A percentile compares a stretch with the other conserved stretches of the same genome.
Conservation (phyloP, 1,139 yeast genomes). For the Pneumocystis wakefieldiae region DNA sequence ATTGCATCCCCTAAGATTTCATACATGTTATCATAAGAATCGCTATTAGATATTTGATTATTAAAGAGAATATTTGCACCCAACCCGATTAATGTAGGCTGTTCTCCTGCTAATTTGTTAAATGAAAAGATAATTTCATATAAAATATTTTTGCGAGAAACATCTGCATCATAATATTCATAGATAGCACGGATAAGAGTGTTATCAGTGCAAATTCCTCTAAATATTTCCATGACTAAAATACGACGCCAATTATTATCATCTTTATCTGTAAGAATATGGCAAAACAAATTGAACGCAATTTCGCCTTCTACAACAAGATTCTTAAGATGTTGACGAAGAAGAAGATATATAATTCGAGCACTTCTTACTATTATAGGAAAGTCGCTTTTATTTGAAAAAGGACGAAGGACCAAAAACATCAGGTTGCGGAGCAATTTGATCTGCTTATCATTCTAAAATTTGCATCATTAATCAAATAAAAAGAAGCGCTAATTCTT, state of each 20-base stretch:
- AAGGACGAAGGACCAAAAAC: conserved; percentile 52
- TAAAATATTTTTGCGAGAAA: conserved; percentile 47
- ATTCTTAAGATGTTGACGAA: conserved; percentile 44
- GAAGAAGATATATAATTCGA: conserved; percentile 47
- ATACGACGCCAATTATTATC: conserved; percentile 57
- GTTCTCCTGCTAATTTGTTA: conserved; percentile 18
- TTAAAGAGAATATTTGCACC: conserved; percentile 4
- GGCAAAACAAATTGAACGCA: conserved; percentile 57
- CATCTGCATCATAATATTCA: conserved; percentile 43
- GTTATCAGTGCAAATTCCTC: conserved; percentile 44
- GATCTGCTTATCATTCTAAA: conserved; percentile 43
- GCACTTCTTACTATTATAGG: conserved; percentile 59
- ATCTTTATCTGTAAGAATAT: conserved; percentile 39
- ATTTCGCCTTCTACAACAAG: conserved; percentile 69
- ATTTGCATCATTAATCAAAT: background rate
- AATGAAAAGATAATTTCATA: conserved; percentile 41
- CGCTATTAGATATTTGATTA: background rate
- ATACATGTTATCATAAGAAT: background rate
- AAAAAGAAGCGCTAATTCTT: background rate
- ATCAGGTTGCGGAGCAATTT: conserved; percentile 49
- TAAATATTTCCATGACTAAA: conserved; percentile 56
- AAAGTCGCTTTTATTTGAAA: conserved; percentile 49
- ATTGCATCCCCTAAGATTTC: conserved; percentile 3
- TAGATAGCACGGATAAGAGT: conserved; percentile 39
- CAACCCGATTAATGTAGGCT: conserved; percentile 13